Evolutionary conservation across 1,139 yeast species (phyloP), one percentile per base, ranked within the genome.

Genomic region (Kodamaea sp.): DNA sequence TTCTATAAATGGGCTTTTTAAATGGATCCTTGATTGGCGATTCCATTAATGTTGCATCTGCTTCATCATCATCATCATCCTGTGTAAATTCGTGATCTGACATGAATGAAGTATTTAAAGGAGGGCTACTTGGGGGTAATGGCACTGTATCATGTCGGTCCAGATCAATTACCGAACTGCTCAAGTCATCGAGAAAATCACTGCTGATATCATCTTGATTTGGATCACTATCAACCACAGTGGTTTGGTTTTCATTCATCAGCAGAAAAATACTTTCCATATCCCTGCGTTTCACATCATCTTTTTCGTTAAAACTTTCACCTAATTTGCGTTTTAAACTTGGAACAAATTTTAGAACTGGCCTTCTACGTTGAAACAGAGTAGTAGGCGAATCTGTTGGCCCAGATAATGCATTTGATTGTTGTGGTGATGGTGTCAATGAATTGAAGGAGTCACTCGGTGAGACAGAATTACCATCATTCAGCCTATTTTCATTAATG

Each of bases 301-400:
- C 75, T 37, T 68, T 68, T 38, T 71, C 75, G 37, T 69, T 69
- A 47, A 71, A 71, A 51, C 73, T 67, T 27, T 60, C 73, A 0
- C 75, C 75, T 70, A 67, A 64, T 39, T 68, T 65, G 40, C 77
- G 57, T 41, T 71, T 71, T 47, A 71, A 58, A 11, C 62, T 58
- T 6, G 75, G 75, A 1, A 59, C 57, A 26, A 53, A 42, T 29
- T 39, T 41, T 28, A 64, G 43, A 6, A 45, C 37, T 3, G 70
- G 69, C 2, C 55, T 11, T 35, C 41, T 22, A 41, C 37, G 32
- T 36, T 37, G 27, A 30, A 15, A 15, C 20, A 15, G 20, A 15
- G 20, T 15, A 4, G 4, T 15, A 15, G 20, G 20, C 20, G 20
- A 15, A 15, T 15, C 20, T 15, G 20, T 15, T 15, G 20, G 4